A percentile compares a stretch with the other conserved stretches of the same genome.
phyloP scores from a whole-genome alignment of 805 yeast species.

The Debaryomyces prosopidis region DNA sequence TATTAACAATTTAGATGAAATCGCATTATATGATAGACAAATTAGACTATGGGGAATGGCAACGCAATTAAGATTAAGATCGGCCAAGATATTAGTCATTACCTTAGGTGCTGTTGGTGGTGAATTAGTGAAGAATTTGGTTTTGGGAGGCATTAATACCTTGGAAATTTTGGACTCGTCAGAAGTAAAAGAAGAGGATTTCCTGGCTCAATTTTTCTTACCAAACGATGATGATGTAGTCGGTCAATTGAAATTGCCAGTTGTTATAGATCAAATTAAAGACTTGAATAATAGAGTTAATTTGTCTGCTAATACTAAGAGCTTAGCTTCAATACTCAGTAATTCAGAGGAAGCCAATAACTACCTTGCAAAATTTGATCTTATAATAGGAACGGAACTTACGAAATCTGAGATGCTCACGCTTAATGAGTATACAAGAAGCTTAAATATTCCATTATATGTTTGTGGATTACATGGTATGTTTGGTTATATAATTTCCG shows the following conservation, averaged over 20 bases:
- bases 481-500: conserved; percentile 80
- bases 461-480: conserved; percentile 72
- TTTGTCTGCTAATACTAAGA: conserved; percentile 43
- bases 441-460: conserved; percentile 62
- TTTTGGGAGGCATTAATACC: conserved; percentile 84
- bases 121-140: conserved; percentile 81
- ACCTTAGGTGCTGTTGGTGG: conserved; percentile 77
- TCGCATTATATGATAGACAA: conserved; percentile 92
- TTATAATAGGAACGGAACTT: conserved; percentile 76
- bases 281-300: conserved; percentile 82
- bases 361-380: conserved; percentile 58
- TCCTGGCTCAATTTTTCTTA: conserved; percentile 74
- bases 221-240: conserved; percentile 50
- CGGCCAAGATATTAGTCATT: conserved; percentile 68
- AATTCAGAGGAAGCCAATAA: conserved; percentile 13
- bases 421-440: conserved; percentile 60
- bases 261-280: conserved; percentile 55
- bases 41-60: conserved; percentile 95
- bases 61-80: conserved; percentile 77
- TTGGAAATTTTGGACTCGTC: conserved; percentile 68
- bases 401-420: conserved; percentile 36
- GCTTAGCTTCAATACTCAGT: conserved; percentile 17
- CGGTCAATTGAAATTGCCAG: conserved; percentile 57
- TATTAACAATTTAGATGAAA: conserved; percentile 55
- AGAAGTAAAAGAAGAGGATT: conserved; percentile 57